Base-by-base conservation (phyloP, 331 rosid species). In the Erythrophleum ivorense region DNA sequence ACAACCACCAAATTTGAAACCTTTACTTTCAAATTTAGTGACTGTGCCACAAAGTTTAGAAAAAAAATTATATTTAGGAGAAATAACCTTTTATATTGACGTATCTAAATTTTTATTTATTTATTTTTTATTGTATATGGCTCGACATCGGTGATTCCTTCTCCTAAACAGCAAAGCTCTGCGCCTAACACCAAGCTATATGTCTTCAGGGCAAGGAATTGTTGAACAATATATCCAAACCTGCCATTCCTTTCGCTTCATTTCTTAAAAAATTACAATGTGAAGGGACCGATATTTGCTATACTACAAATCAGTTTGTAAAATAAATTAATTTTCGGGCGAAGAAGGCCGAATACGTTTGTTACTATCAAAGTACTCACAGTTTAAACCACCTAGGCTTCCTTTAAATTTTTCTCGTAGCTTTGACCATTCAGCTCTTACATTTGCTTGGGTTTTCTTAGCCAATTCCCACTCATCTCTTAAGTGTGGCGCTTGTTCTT, bases 401-500 rank as follows among this genome's bases (percentile, higher is more conserved):
- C 67, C 69, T 72, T 14, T 38, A 53, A 79, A 76, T 85, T 82
- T 87, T 60, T 80, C 86, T 76, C 85, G 83, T 72, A 87, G 88
- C 64, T 85, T 85, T 76, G 84, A 78, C 90, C 88, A 87, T 71
- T 85, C 85, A 72, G 57, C 73, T 72, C 41, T 60, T 65, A 85
- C 72, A 66, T 53, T 63, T 71, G 72, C 76, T 65, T 84, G 90
- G n/a, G 70, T 59, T 79, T 82, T 87, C 85, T 84, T 87, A 62
- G 90, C 90, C 78, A 54, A 69, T 82, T 87, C 85, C 59, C 74
- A 52, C 53, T 84, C 86, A 19, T 82, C 71, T 71, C 77, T 87
- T 79, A 84, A 71, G 46, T 59, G 64, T n/a, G 90, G 86, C 53
- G 80, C 78, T 79, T 82, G 88, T 19, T 80, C 85, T 73, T 79